These are phyloP conservation scores for Didymella sp. DNA, from an alignment of 2,329 filamentous ascomycete genomes.

Conservation along the genomic window DNA sequence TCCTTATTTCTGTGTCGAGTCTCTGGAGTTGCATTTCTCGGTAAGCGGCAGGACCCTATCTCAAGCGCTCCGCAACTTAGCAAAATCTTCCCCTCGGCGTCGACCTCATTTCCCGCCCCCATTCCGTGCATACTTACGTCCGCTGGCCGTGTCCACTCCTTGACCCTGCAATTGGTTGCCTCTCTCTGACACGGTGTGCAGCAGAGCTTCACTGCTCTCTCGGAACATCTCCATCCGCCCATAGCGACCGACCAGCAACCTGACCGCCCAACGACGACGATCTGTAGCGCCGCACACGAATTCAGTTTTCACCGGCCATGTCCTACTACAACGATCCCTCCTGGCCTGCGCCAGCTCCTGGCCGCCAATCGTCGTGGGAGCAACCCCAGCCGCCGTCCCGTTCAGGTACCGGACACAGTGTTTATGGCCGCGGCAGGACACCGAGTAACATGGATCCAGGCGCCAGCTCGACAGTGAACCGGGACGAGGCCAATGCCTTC, in stretches of 20 bases:
- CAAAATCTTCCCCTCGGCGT: constrained; percentile 45
- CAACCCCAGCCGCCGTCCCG: constrained; percentile 74
- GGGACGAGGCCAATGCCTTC: constrained; percentile 79
- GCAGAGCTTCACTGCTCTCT: constrained; percentile 25
- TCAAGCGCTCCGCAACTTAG: constrained; percentile 36
- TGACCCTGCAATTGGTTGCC: constrained; percentile 29
- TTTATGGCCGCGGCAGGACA: constrained; percentile 21
- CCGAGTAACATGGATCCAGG: constrained; percentile 59
- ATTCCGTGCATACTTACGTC: constrained; percentile 29
- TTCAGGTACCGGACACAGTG: constrained; percentile 63
- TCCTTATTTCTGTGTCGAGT: constrained; percentile 35
- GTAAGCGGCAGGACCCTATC: constrained; percentile 41
- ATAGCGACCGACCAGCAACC: not conserved
- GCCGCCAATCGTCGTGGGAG: constrained; percentile 74
- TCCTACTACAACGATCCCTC: constrained; percentile 72
- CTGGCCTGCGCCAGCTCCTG: constrained; percentile 67
- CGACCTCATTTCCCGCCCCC: constrained; percentile 40
- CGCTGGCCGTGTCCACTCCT: constrained; percentile 24
- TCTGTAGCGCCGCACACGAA: constrained; percentile 10
- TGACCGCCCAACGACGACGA: constrained; percentile 4
- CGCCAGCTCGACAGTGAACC: constrained; percentile 71
- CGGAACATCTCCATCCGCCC: constrained; percentile 14
- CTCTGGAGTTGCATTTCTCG: constrained; percentile 31
- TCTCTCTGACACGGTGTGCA: constrained; percentile 24
- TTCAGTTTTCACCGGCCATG: constrained; percentile 53